phyloP scores from a whole-genome alignment of 78 protist genomes.

The Emiliania huxleyi region DNA sequence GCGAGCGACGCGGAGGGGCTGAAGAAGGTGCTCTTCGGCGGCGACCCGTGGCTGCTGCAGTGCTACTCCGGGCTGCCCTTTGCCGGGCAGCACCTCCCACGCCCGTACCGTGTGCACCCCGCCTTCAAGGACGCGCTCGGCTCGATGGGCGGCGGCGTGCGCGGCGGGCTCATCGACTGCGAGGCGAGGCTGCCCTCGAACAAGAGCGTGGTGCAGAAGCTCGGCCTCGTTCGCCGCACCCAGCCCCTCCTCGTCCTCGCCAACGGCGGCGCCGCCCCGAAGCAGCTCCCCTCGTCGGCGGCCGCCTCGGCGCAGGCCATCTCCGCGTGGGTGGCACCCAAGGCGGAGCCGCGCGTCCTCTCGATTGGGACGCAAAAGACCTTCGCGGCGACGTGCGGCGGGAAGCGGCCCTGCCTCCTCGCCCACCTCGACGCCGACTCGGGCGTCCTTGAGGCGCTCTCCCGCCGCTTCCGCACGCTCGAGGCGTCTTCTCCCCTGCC shows the following conservation, averaged over 20 bases:
- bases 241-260: background rate
- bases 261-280: background rate
- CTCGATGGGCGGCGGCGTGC: background rate
- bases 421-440: background rate
- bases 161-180: background rate
- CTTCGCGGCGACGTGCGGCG: background rate
- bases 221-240: background rate
- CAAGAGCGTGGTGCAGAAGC: background rate
- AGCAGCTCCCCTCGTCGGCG: background rate
- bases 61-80: background rate
- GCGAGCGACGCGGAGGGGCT: background rate
- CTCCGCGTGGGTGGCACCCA: background rate
- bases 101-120: background rate
- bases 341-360: background rate
- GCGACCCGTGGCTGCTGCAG: background rate
- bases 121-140: background rate
- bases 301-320: background rate
- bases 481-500: too few species aligned
- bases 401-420: background rate
- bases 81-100: background rate
- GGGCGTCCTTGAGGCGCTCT: background rate
- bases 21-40: background rate
- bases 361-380: background rate
- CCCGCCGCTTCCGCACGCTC: background rate
- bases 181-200: background rate